Conservation (phyloP, 2,329 filamentous ascomycete genomes). For the Calonectria naviculata region DNA sequence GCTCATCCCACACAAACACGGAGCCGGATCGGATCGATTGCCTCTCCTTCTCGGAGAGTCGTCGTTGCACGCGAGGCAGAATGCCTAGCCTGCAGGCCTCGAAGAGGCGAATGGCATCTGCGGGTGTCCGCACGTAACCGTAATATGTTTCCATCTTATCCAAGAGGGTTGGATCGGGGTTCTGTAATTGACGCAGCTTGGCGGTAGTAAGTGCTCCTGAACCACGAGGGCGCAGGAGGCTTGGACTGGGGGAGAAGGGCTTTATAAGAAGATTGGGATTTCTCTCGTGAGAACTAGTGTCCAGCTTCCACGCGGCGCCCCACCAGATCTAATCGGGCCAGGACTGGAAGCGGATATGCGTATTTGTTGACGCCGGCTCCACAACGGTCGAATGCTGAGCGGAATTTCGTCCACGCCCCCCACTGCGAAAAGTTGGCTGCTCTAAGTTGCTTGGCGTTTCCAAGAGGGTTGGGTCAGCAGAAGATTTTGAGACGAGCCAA, state of each 20-base stretch:
- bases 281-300: slow-evolving; percentile 37
- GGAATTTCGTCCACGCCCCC: slow-evolving; percentile 40
- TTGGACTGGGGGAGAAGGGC: slow-evolving; percentile 25
- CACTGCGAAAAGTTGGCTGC: slow-evolving; percentile 31
- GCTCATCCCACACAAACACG: slow-evolving; percentile 99
- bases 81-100: slow-evolving; percentile 93
- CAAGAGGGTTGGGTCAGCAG: slow-evolving; percentile 29
- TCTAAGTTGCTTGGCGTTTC: slow-evolving; percentile 38
- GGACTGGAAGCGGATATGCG: slow-evolving; percentile 34
- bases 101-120: slow-evolving; percentile 98
- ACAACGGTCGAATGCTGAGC: slow-evolving; percentile 39
- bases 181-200: slow-evolving; percentile 33
- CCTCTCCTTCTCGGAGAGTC: slow-evolving; percentile 95
- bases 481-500: slow-evolving; percentile 25
- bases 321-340: slow-evolving; percentile 44
- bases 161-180: slow-evolving; percentile 28
- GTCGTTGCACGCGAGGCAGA: slow-evolving; percentile 89
- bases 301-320: slow-evolving; percentile 37
- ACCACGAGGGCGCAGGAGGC: slow-evolving; percentile 26
- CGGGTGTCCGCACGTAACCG: slow-evolving; percentile 94
- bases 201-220: slow-evolving; percentile 23
- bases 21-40: slow-evolving; percentile 97
- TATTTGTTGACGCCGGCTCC: slow-evolving; percentile 37
- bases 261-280: slow-evolving; percentile 25
- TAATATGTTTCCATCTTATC: slow-evolving; percentile 93